Base-by-base conservation (phyloP, 148 eudicot genomes). In the Beta vulgaris region DNA sequence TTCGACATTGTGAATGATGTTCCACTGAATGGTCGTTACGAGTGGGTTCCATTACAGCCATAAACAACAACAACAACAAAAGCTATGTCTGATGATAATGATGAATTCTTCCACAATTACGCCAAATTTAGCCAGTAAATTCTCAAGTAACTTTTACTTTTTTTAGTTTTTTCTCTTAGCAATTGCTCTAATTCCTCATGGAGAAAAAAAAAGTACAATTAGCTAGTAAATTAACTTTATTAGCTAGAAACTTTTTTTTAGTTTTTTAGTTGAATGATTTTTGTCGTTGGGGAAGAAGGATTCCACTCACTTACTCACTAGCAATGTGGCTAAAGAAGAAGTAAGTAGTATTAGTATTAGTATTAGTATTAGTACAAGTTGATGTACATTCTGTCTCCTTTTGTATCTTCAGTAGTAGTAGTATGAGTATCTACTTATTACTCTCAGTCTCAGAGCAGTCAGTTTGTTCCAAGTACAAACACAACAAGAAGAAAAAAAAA, bases 21-120 rank as follows among this genome's bases (percentile, higher is more conserved):
- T 37, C 91, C 97, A 0, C 58, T 94, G 69, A 82, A 89, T 80
- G 98, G 98, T 25, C 96, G 93, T n/a, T 91, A 85, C 77, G 90
- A 91, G 69, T 94, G 98, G 98, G 80, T 83, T 74, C 87, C 48
- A 60, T 73, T 87, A 60, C 87, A 87, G 76, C 90, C 87, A 67
- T 89, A 87, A 91, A 69, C 12, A 28, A 61, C 69, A 71, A 40
- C n/a, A n/a, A n/a, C n/a, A 36, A 19, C 69, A 21, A 3, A 6
- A 57, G 25, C n/a, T n/a, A n/a, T n/a, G n/a, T n/a, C n/a, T n/a
- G 48, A 25, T 16, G 5, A 5, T 8, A 19, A 23, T 43, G 18
- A 37, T 35, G 39, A 35, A 46, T 46, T 62, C 53, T 73, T 74
- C 78, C 70, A 68, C 74, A 74, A 57, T 65, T 26, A 44, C 31